Conservation (phyloP, 768 basidiomycete genomes). For the Leccinum sublutescens region DNA sequence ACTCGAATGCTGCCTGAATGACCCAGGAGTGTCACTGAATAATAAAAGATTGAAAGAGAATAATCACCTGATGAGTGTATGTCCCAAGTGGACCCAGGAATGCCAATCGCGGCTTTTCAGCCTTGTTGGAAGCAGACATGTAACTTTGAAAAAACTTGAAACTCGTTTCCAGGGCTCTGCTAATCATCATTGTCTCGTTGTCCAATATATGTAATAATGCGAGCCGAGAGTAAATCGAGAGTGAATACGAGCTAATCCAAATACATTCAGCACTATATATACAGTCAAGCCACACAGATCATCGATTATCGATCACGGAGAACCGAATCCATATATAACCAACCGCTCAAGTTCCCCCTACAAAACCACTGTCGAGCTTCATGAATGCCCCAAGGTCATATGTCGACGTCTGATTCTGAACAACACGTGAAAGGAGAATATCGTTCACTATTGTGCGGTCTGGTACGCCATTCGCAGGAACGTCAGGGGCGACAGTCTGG, state of each 20-base stretch:
- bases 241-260: neutral
- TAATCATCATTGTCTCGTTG: slow-evolving; percentile 7
- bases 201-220: neutral
- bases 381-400: slow-evolving; percentile 16
- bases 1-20: slow-evolving; percentile 45
- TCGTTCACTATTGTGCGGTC: slow-evolving; percentile 9
- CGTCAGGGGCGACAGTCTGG: neutral
- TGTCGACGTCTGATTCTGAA: slow-evolving; percentile 5
- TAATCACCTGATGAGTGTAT: slow-evolving; percentile 61
- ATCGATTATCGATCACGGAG: neutral
- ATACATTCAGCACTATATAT: neutral
- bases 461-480: slow-evolving; percentile 7
- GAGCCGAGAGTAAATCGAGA: neutral
- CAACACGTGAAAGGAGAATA: slow-evolving; percentile 8
- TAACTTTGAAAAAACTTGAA: slow-evolving; percentile 9
- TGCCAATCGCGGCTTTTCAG: slow-evolving; percentile 37
- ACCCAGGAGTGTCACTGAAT: slow-evolving; percentile 19
- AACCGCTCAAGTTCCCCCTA: slow-evolving; percentile 3
- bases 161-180: neutral
- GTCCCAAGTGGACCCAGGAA: slow-evolving; percentile 70
- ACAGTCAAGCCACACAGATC: neutral
- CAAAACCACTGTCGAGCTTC: slow-evolving; percentile 6
- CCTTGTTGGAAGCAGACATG: slow-evolving; percentile 7
- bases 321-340: neutral
- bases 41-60: neutral